Conservation (phyloP, 495 filamentous ascomycete genomes). For the Mytilinidion resinicola region DNA sequence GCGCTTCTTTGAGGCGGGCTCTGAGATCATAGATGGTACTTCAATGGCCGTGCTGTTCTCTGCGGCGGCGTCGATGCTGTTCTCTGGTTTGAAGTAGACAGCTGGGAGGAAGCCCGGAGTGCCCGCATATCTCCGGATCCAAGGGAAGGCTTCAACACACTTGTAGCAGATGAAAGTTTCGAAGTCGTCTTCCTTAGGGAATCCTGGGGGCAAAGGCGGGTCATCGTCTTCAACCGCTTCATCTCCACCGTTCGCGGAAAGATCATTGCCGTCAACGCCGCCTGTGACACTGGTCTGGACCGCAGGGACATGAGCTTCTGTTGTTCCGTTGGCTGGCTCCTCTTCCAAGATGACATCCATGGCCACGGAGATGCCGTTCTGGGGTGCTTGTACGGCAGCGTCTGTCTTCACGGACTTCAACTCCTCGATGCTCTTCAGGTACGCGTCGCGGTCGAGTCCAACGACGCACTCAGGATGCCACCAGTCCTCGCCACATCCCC, state of each 20-base stretch:
- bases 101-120: constrained; percentile 72
- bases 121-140: constrained; percentile 89
- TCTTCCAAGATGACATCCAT: constrained; percentile 18
- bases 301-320: constrained; percentile 3
- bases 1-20: constrained; percentile 58
- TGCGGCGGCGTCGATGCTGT: neutral
- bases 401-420: constrained; percentile 2
- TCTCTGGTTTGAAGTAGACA: constrained; percentile 42
- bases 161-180: constrained; percentile 89
- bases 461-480: constrained; percentile 95
- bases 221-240: constrained; percentile 39
- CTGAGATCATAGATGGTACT: constrained; percentile 20
- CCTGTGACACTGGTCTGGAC: constrained; percentile 4
- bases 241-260: constrained; percentile 15
- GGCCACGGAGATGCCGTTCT: constrained; percentile 17
- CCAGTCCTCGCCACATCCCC: constrained; percentile 97
- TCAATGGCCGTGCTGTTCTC: constrained; percentile 10
- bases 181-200: constrained; percentile 83
- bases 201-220: constrained; percentile 66
- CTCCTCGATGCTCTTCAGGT: constrained; percentile 27
- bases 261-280: constrained; percentile 20
- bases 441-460: constrained; percentile 56
- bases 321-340: constrained; percentile 10
- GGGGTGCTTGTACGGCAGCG: constrained; percentile 4
- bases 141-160: constrained; percentile 80